These are phyloP conservation scores for Grosmannia serpens DNA, from an alignment of 2,329 filamentous ascomycete species.

Conservation along the genomic window DNA sequence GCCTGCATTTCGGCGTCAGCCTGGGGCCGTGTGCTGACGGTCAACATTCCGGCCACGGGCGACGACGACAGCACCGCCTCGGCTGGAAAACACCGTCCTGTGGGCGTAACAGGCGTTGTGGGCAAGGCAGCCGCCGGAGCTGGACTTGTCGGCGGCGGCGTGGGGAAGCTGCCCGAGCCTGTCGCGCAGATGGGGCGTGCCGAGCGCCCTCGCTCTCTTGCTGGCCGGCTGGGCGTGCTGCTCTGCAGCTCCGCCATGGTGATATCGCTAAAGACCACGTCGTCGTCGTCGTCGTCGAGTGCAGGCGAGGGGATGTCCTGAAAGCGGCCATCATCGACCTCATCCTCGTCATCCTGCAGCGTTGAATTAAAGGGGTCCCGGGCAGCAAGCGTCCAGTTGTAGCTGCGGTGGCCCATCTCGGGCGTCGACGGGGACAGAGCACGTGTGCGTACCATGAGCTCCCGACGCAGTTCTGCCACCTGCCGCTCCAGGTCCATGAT, in stretches of 20 bases:
- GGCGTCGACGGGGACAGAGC: constrained; percentile 10
- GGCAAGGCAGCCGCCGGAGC: constrained; percentile 19
- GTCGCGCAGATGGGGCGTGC: constrained; percentile 6
- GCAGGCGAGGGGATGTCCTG: constrained; percentile 17
- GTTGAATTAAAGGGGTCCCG: constrained; percentile 31
- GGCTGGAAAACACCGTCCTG: neutral
- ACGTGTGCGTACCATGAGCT: constrained; percentile 14
- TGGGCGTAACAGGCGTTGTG: neutral
- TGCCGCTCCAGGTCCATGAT: constrained; percentile 25
- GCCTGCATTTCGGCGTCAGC: constrained; percentile 28
- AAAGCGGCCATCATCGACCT: constrained; percentile 22
- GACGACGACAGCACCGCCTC: constrained; percentile 7
- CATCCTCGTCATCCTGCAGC: constrained; percentile 6
- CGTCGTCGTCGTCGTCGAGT: constrained; percentile 13
- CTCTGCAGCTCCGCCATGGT: constrained; percentile 38
- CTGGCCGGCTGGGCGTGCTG: constrained; percentile 35
- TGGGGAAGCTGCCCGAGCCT: constrained; percentile 34
- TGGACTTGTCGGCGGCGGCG: constrained; percentile 44
- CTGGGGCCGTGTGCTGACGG: neutral
- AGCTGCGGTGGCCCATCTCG: constrained; percentile 15
- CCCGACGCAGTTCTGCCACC: constrained; percentile 20
- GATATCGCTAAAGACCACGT: constrained; percentile 33
- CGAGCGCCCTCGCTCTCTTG: constrained; percentile 14
- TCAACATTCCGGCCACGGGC: neutral
- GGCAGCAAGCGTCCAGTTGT: constrained; percentile 41